phyloP scores from a whole-genome alignment of 2,329 filamentous ascomycete genomes.

The Colletotrichum tabaci region DNA sequence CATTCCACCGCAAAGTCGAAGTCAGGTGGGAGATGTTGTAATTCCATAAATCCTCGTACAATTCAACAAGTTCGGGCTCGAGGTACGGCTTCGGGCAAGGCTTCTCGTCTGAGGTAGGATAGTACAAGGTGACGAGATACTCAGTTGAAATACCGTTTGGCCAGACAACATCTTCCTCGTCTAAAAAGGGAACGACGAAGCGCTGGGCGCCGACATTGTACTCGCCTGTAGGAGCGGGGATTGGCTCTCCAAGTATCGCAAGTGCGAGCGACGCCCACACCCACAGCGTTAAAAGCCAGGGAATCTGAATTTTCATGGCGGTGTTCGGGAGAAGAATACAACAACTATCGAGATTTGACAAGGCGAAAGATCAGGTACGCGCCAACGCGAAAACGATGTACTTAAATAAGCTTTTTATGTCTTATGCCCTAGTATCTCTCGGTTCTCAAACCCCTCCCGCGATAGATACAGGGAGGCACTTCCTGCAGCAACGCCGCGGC shows the following conservation, averaged over 20 bases:
- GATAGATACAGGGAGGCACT: not conserved
- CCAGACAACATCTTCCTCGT: slow-evolving; percentile 22
- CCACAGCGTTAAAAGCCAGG: not conserved
- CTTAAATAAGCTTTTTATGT: not conserved
- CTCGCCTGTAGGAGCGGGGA: slow-evolving; percentile 25
- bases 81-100: slow-evolving; percentile 31
- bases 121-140: slow-evolving; percentile 41
- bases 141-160: slow-evolving; percentile 35
- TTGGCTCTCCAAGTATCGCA: not conserved
- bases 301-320: not conserved
- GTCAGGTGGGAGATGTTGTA: slow-evolving; percentile 39
- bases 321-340: fast-evolving
- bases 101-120: slow-evolving; percentile 30
- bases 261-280: not conserved
- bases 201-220: slow-evolving; percentile 41
- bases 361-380: fast-evolving
- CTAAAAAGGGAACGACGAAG: slow-evolving; percentile 24
- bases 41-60: slow-evolving; percentile 18
- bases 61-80: slow-evolving; percentile 34
- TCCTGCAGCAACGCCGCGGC: not conserved
- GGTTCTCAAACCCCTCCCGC: not conserved
- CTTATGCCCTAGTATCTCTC: not conserved
- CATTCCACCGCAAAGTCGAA: slow-evolving; percentile 35
- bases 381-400: not conserved
- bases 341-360: fast-evolving